Evolutionary conservation across 768 basidiomycete species (phyloP), one percentile per base, ranked within the genome.

Genomic region (Lentinula boryana): DNA sequence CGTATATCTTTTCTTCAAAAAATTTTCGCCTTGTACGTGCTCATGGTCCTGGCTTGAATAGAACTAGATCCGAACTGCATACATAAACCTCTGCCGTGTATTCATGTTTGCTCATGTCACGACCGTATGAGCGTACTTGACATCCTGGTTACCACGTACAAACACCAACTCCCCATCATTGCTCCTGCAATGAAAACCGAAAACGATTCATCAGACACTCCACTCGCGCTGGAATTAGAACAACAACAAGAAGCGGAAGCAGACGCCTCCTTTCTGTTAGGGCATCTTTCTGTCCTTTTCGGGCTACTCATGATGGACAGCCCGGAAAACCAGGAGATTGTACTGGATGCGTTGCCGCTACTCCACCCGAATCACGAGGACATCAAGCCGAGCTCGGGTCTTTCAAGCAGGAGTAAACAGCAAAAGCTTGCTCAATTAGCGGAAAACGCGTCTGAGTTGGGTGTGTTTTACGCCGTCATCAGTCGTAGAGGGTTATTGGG

Each of bases 251-350:
- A 57, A 21, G 68, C 65, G 23, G 70, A 71, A 15, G 72, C 75
- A 4, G 80, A 84, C 63, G 69, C 73, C 38, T 76, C 77, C 12
- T 85, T 89, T 64, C 77, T 93, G 6, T 81, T 82, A 15, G 88
- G 88, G 0, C 91, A 92, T 67, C 80, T 90, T 4, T 84, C 91
- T 0, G 83, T 93, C 6, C 80, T 94, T 4, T 80, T 94, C 52
- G 90, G 82, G 7, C 68, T 84, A 41, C 73, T 83, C 56, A 83
- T 83, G 76, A 72, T 70, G 32, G 73, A 69, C 27, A 76, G 70
- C 40, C 51, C 61, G 2, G 63, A 62, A 35, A 82, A 82, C 58
- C 75, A 78, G 59, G 53, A 48, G 1, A 62, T 68, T 4, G 68
- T 84, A 3, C 67, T 82, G 13, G 60, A 60, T 5, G 57, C 66